A percentile compares a stretch with the other conserved stretches of the same genome.
Conservation (phyloP, 495 filamentous ascomycete genomes). For the Copromyces sp. region DNA sequence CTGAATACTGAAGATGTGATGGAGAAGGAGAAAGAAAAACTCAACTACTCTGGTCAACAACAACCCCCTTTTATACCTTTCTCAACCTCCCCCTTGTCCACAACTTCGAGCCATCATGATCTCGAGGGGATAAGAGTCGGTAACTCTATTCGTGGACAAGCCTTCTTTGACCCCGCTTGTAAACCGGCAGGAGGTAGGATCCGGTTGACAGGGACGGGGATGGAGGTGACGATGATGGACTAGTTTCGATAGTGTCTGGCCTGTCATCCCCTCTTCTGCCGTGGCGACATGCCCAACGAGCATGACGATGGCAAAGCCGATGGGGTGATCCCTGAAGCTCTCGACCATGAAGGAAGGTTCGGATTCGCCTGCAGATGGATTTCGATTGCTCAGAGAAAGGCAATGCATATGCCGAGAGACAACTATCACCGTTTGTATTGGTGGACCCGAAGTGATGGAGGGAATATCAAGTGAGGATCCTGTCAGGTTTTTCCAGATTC, state of each 20-base stretch:
- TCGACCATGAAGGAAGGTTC: constrained; percentile 18
- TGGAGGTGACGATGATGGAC: constrained; percentile 27
- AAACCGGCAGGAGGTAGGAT: constrained; percentile 25
- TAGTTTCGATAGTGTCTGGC: constrained; percentile 22
- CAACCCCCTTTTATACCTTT: constrained; percentile 56
- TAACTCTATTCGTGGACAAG: constrained; percentile 36
- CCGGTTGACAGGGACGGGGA: constrained; percentile 11
- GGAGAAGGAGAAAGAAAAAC: constrained; percentile 48
- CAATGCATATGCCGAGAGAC: constrained; percentile 29
- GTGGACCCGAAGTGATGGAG: constrained; percentile 14
- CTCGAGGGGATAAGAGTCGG: constrained; percentile 38
- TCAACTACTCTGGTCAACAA: constrained; percentile 28
- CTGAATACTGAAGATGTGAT: constrained; percentile 30
- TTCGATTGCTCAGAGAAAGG: constrained; percentile 39
- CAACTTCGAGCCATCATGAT: constrained; percentile 25
- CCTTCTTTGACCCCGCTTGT: constrained; percentile 34
- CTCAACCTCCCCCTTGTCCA: constrained; percentile 11
- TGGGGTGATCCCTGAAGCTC: constrained; percentile 29
- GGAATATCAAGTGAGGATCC: constrained; percentile 13
- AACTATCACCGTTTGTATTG: constrained; percentile 26
- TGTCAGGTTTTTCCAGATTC: constrained; percentile 7
- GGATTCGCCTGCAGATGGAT: constrained; percentile 30
- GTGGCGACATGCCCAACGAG: constrained; percentile 39
- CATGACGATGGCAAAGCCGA: constrained; percentile 20
- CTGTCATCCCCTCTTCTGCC: constrained; percentile 37